Base-by-base conservation (phyloP, 2,329 filamentous ascomycete species). In the Scedosporium aurantiacum region DNA sequence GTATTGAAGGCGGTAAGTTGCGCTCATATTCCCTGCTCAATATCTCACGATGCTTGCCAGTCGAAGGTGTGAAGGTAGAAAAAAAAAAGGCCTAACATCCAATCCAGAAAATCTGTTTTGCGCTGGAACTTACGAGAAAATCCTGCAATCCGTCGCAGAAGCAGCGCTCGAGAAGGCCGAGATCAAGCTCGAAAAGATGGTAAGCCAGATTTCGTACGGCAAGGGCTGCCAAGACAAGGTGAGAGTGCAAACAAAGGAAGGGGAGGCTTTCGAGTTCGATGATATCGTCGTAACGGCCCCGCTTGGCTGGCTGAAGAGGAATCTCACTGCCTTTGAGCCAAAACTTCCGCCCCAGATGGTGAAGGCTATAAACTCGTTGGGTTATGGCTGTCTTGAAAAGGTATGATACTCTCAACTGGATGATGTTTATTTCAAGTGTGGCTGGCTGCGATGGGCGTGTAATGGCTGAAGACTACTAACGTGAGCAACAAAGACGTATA, bases 381-480 rank as follows among this genome's bases (percentile, higher is more conserved):
- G 85, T 52, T 90, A 89, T 63, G 88, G 88, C 1, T 84, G 82
- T 60, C 77, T 91, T 1, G 88, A 91, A 70, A 90, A 90, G 74
- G 84, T 84, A 61, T 66, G 66, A 61, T 45, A 37, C 14, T 37
- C 32, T n/a, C 7, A 45, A 40, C 28, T 1, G 5, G n/a, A 14
- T 27, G n/a, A 14, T 27, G 50, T 23, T 54, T 5, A 14, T n/a
- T 21, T 16, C 45, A 23, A n/a, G n/a, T n/a, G n/a, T n/a, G n/a
- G 2, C 25, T 5, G 5, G 25, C 25, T 27, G 25, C 25, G 3
- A 3, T 27, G 25, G 25, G 25, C 3, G 25, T 5, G 25, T 5
- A 27, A 27, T 37, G 8, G 32, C 32, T 37, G 32, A 37, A 37
- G 32, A 6, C 32, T 37, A 45, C 27, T 7, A 16, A 54, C 58